Evolutionary conservation across 2,329 filamentous ascomycete genomes (phyloP).

Genomic region (Teratosphaeria epicoccoides): DNA sequence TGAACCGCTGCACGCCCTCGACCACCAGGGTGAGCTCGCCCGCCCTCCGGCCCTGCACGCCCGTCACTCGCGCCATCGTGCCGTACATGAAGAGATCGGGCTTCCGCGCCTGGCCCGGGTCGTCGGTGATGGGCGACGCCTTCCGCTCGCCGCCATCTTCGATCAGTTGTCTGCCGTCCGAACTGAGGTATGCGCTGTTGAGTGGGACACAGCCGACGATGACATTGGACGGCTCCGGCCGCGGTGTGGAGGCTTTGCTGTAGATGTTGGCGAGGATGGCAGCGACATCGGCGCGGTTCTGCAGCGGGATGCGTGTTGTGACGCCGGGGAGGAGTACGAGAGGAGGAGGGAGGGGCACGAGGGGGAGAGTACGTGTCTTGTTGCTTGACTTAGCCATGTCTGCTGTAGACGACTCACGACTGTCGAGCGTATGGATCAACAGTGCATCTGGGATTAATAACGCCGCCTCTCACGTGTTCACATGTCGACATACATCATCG

Average conservation of each 20-base stretch:
- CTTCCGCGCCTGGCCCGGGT: slow-evolving; percentile 34
- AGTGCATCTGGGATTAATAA: no score
- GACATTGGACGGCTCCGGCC: slow-evolving; percentile 55
- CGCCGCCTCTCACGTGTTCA: neutral
- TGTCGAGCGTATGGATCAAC: neutral
- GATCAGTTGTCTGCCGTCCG: slow-evolving; percentile 65
- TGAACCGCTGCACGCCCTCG: slow-evolving; percentile 70
- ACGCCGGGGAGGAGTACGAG: slow-evolving; percentile 78
- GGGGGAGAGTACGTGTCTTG: slow-evolving; percentile 42
- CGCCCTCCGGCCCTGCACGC: slow-evolving; percentile 37
- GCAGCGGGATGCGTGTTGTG: slow-evolving; percentile 72
- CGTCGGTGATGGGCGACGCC: slow-evolving; percentile 44
- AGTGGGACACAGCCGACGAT: slow-evolving; percentile 83
- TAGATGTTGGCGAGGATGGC: slow-evolving; percentile 80
- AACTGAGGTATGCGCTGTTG: slow-evolving; percentile 60
- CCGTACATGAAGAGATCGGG: slow-evolving; percentile 72
- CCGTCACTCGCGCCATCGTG: slow-evolving; percentile 49
- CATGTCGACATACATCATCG: neutral
- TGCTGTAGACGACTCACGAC: neutral
- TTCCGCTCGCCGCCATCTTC: slow-evolving; percentile 47
- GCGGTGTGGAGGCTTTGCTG: slow-evolving; percentile 57
- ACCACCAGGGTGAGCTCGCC: slow-evolving; percentile 70
- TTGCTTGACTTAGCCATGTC: slow-evolving; percentile 1
- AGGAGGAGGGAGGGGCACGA: slow-evolving; percentile 73
- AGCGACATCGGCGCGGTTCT: slow-evolving; percentile 75